Evolutionary conservation across 176 grass and related monocot species (phyloP).

Genomic region (Phragmites australis): DNA sequence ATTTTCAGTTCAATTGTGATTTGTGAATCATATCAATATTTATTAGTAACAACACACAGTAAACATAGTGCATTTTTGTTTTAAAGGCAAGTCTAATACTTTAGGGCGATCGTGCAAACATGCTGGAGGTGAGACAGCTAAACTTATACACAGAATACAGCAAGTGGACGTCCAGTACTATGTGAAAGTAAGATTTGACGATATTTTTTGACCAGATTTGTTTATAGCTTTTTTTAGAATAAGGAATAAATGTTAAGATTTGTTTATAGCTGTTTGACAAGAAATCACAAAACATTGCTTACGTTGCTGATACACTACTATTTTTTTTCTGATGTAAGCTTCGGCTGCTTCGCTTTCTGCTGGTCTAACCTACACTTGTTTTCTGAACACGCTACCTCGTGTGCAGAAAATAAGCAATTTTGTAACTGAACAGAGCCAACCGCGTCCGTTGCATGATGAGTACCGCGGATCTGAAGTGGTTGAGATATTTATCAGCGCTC

Average conservation of each 20-base stretch:
- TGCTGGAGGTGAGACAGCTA: constrained; percentile 13
- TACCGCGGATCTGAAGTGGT: constrained; percentile 42
- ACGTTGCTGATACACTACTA: neutral
- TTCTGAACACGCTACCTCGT: constrained; percentile 9
- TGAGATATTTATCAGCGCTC: constrained; percentile 19
- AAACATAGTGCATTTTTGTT: neutral
- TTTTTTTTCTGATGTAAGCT: neutral
- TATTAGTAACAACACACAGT: no score
- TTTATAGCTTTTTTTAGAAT: neutral
- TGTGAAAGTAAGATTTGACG: constrained; percentile 13
- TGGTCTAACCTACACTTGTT: neutral
- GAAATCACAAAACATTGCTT: neutral
- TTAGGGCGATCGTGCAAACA: neutral
- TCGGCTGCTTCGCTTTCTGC: constrained; percentile 29
- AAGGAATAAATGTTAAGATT: no score
- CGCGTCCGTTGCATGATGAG: neutral
- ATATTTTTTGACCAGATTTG: constrained; percentile 16
- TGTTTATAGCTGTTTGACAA: neutral
- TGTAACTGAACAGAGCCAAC: neutral
- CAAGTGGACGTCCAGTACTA: neutral
- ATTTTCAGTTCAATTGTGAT: neutral
- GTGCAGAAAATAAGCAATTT: neutral
- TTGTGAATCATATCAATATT: no score
- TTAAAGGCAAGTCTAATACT: neutral
- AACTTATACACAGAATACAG: neutral